phyloP scores from a whole-genome alignment of 768 basidiomycete species.

The Suillus paluster region DNA sequence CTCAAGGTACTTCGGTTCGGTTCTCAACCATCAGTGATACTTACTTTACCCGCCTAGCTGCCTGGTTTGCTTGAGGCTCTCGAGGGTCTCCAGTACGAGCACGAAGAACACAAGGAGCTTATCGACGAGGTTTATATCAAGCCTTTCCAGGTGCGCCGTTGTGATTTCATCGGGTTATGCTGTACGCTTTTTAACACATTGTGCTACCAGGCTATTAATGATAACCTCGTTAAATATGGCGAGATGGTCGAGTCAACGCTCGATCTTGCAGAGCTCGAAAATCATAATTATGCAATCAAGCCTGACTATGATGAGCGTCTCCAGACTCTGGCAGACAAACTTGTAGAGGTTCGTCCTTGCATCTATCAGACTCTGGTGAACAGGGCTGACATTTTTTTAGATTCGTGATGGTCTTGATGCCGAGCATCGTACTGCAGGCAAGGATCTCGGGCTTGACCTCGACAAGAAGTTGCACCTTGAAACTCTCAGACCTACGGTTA shows the following conservation, averaged over 20 bases:
- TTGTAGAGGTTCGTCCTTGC: conserved; percentile 53
- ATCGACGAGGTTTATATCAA: conserved; percentile 71
- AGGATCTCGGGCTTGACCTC: conserved; percentile 77
- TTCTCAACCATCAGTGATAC: not conserved
- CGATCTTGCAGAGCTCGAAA: conserved; percentile 84
- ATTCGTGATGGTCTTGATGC: conserved; percentile 80
- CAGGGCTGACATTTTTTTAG: conserved; percentile 27
- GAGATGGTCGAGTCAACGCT: conserved; percentile 98
- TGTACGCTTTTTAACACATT: conserved; percentile 5
- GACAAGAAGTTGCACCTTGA: conserved; percentile 97
- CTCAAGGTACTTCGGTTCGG: conserved; percentile 57
- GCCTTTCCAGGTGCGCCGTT: conserved; percentile 56
- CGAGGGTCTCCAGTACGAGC: conserved; percentile 50
- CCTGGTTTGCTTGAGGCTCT: conserved; percentile 74
- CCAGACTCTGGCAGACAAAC: conserved; percentile 64
- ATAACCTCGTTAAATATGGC: conserved; percentile 73
- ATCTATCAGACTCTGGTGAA: not conserved
- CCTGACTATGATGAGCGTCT: conserved; percentile 86
- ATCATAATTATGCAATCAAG: conserved; percentile 89
- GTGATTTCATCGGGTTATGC: not conserved
- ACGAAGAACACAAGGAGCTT: conserved; percentile 53
- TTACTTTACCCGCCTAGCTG: conserved; percentile 49
- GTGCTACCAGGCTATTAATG: conserved; percentile 56
- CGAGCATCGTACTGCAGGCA: conserved; percentile 73
- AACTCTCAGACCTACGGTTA: conserved; percentile 90